These are phyloP conservation scores for Ceratocystis harringtonii DNA, from an alignment of 2,329 filamentous ascomycete genomes.

Conservation along the genomic window DNA sequence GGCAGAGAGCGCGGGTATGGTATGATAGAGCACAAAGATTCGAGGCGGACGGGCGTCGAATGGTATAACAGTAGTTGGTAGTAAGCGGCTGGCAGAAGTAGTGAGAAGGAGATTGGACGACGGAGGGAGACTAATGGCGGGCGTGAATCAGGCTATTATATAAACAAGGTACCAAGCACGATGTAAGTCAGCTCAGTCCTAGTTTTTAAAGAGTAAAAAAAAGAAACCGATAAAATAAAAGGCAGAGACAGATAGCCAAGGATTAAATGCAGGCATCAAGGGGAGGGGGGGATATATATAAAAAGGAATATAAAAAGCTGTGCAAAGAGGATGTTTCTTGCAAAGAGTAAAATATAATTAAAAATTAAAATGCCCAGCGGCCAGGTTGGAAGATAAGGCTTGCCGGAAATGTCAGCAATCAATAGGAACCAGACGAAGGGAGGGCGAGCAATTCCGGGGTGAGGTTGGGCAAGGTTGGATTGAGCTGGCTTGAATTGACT, in stretches of 20 bases:
- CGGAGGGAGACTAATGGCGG: not conserved
- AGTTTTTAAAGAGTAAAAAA: not conserved
- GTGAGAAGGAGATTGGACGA: not conserved
- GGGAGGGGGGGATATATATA: not conserved
- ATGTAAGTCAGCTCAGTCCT: slow-evolving; percentile 2
- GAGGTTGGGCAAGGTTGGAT: not conserved
- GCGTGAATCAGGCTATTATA: not conserved
- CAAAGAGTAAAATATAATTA: not conserved
- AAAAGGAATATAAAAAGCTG: not conserved
- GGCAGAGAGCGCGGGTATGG: no score
- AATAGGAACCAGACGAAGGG: not conserved
- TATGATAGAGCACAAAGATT: no score
- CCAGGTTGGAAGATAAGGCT: not conserved
- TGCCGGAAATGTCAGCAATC: not conserved
- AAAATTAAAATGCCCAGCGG: not conserved
- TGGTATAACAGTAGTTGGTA: not conserved
- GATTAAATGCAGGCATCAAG: not conserved
- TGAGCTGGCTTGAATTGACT: not conserved
- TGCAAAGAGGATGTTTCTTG: not conserved
- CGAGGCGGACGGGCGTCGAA: no score
- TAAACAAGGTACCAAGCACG: not conserved
- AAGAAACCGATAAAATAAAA: not conserved
- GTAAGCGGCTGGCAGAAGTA: not conserved
- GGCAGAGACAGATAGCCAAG: not conserved
- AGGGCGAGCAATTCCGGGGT: not conserved